phyloP scores from a whole-genome alignment of 345 rosid species.

The Eucalyptus cloeziana region DNA sequence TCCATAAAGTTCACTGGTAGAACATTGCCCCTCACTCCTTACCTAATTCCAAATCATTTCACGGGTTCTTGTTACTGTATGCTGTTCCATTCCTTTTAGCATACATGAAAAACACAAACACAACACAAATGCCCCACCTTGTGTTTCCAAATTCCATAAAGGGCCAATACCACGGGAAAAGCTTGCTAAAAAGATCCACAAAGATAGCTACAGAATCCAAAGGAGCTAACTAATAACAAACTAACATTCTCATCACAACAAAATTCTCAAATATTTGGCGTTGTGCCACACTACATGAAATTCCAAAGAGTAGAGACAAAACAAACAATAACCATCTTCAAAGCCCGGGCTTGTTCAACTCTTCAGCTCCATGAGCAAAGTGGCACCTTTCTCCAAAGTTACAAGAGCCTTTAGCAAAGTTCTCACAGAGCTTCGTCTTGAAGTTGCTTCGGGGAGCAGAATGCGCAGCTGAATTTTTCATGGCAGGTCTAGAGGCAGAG shows the following conservation, averaged over 20 bases:
- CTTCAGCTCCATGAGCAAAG: constrained; percentile 82
- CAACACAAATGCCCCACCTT: neutral
- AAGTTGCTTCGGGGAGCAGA: constrained; percentile 31
- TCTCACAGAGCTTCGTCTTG: constrained; percentile 83
- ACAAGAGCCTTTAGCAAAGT: constrained; percentile 62
- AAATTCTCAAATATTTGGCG: neutral
- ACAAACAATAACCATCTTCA: neutral
- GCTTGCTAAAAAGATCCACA: neutral
- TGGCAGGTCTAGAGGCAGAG: constrained; percentile 22
- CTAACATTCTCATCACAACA: neutral
- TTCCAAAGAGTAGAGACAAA: neutral
- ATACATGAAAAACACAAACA: neutral
- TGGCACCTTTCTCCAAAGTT: constrained; percentile 87
- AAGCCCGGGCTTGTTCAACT: constrained; percentile 39
- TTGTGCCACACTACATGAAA: neutral
- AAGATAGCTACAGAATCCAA: neutral
- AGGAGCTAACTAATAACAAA: neutral
- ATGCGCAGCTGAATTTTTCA: constrained; percentile 7
- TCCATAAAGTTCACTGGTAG: neutral
- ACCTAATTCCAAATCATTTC: neutral
- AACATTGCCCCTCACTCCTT: neutral
- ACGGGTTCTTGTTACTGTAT: neutral
- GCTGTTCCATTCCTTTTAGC: neutral
- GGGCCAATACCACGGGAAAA: neutral
- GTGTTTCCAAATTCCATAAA: neutral